Base-by-base conservation (phyloP, 441 rosid species). In the Codiaeum variegatum region DNA sequence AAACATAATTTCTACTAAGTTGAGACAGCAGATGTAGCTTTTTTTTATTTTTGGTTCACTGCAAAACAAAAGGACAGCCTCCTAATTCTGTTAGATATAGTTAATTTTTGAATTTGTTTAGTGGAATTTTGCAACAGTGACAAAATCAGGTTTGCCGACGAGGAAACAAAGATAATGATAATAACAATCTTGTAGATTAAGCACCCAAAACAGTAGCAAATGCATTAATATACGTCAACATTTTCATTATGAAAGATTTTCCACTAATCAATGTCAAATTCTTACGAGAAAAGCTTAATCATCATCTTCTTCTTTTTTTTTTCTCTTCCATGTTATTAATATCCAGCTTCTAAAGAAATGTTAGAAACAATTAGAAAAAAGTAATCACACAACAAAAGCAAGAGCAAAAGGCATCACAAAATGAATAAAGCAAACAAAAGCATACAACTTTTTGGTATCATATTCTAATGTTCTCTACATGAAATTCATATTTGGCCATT, bases 401-500 rank as follows among this genome's bases (percentile, higher is more conserved):
- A 21, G 76, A 54, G 44, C 62, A 38, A 70, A 80, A 69, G 67
- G 56, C 15, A 77, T 34, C 67, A 62, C 19, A 71, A 62, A 78
- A 78, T 70, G 74, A 80, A 83, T 75, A 77, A 77, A 77, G 80
- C 61, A 85, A 81, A 80, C 73, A 75, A 76, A 81, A 65, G 78
- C 63, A 65, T 44, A 76, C 67, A 61, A 49, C 34, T 60, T 65
- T 31, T 63, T 38, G 18, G 56, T 55, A 82, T 67, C 76, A 79
- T 71, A 84, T 79, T 71, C 76, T 60, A 81, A 76, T 69, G 66
- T 55, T 73, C 73, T 69, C 24, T 34, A 5, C 18, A 40, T 34
- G 58, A 72, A 63, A 38, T 68, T 65, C 47, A n/a, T 36, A 24
- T 24, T 58, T 23, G 38, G 67, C 47, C 21, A 73, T 62, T 18